phyloP scores from a whole-genome alignment of 2,329 filamentous ascomycete genomes.

The Lasiodiplodia hormozganensis region DNA sequence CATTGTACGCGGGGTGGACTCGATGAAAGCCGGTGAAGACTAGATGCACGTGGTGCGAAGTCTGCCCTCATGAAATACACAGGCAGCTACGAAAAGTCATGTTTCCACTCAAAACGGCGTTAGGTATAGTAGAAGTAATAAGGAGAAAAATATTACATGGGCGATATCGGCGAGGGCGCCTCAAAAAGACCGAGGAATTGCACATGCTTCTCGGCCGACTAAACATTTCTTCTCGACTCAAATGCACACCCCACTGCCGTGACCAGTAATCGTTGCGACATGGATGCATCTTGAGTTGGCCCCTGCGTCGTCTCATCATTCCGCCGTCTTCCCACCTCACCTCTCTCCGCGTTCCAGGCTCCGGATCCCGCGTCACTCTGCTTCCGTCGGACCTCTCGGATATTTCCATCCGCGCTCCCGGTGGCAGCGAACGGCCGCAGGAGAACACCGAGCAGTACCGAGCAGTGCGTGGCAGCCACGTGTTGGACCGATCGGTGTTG shows the following conservation, averaged over 20 bases:
- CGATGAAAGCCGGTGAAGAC: constrained; percentile 14
- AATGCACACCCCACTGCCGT: not conserved
- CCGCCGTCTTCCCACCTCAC: constrained; percentile 10
- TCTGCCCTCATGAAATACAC: not conserved
- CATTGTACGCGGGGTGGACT: constrained; percentile 29
- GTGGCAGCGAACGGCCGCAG: not conserved
- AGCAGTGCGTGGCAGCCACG: constrained; percentile 5
- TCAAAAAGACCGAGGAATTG: not conserved
- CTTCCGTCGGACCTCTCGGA: constrained; percentile 15
- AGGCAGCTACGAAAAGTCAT: constrained; percentile 3
- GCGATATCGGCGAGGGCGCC: not conserved
- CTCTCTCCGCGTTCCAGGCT: not conserved
- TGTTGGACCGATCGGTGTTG: not conserved
- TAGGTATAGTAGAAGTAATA: not conserved
- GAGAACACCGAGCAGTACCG: not conserved
- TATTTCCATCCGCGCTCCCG: not conserved
- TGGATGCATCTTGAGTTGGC: not conserved
- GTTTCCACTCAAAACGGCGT: not conserved
- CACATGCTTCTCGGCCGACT: constrained; percentile 5
- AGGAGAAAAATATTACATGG: not conserved
- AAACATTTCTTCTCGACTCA: not conserved
- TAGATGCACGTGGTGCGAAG: not conserved
- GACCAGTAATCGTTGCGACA: constrained; percentile 1
- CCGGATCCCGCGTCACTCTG: constrained; percentile 2
- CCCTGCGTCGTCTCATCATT: constrained; percentile 12